Base-by-base conservation (phyloP, 768 basidiomycete genomes). In the Mycena pura region DNA sequence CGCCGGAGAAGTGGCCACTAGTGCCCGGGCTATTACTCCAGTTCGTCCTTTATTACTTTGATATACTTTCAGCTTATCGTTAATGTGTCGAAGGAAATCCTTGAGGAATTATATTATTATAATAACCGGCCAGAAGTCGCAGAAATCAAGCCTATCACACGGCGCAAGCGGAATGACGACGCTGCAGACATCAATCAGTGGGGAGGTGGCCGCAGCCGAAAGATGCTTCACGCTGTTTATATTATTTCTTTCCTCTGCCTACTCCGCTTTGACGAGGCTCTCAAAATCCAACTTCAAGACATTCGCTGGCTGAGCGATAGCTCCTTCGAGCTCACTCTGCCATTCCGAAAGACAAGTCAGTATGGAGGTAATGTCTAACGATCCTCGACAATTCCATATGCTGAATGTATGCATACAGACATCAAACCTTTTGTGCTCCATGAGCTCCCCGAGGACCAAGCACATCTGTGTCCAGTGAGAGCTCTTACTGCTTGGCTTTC, bases 391-490 rank as follows among this genome's bases (percentile, higher is more conserved):
- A n/a, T n/a, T n/a, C n/a, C n/a, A n/a, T n/a, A n/a, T n/a, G n/a
- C n/a, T n/a, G n/a, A n/a, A n/a, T n/a, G n/a, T n/a, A n/a, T 28
- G 29, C 41, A 9, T 41, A 4, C 38, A 77, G 74, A 72, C 6
- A 70, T 75, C 40, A 68, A 73, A 48, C 76, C 76, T 0, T 77
- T 73, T 48, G 45, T 57, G 38, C 64, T 78, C 1, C 67, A 70
- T 27, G 28, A 38, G 8, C 36, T 77, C 0, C 69, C 68, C 1
- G 45, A 66, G 1, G 52, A 68, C 3, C 66, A 75, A 25, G 70
- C 70, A 2, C 72, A 77, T 57, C 46, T 78, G 5, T 79, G 78
- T 47, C 70, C 74, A 15, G 73, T 77, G 6, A 64, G 69, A n/a
- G 77, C 76, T 6, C 31, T 77, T 13, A 66, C 69, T 9, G 66